Evolutionary conservation across 1,139 yeast genomes (phyloP), one percentile per base, ranked within the genome.

Genomic region (Saccharomyces hybrid): DNA sequence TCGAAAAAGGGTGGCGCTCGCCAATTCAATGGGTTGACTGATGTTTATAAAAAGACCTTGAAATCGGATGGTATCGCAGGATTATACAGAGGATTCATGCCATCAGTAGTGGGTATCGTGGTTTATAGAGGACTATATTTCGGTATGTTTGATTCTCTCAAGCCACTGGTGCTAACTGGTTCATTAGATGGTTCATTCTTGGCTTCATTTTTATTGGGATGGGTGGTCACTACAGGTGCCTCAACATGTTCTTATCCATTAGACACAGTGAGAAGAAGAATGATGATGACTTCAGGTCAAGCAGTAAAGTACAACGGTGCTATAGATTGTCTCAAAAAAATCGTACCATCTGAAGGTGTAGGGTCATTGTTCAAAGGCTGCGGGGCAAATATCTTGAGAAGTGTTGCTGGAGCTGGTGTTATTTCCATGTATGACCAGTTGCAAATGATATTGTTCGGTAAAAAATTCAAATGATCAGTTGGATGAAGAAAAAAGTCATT

Each of bases 321-420:
- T 60, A 74, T 83, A 72, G 88, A 84, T 72, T 85, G 88, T 67
- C 82, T 83, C 83, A 71, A 70, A 64, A 74, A 82, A 78, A 83
- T 85, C 71, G 84, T 84, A 64, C 85, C 85, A 64, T 80, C 82
- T 65, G 89, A 84, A 77, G 90, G 90, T 78, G 73, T 81, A 64
- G 67, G 69, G 57, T 83, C 90, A 62, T 78, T 85, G 74, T 85
- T 84, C 85, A 84, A 83, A 83, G 90, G 90, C 75, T 84, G 88
- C 74, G 90, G 87, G 80, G 90, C 90, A 70, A 84, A 84, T 85
- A 84, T 84, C 76, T 78, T 85, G 75, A 84, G 90, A 80, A 89
- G 88, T 83, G 88, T 84, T 70, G 90, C 90, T 72, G 87, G 88
- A 76, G 90, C 90, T 67, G 88, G 88, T 82, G 90, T 84, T 65